A percentile compares a stretch with the other conserved stretches of the same genome.
Evolutionary conservation across 2,329 filamentous ascomycete genomes (phyloP).

Genomic region (Fusarium newnesense): DNA sequence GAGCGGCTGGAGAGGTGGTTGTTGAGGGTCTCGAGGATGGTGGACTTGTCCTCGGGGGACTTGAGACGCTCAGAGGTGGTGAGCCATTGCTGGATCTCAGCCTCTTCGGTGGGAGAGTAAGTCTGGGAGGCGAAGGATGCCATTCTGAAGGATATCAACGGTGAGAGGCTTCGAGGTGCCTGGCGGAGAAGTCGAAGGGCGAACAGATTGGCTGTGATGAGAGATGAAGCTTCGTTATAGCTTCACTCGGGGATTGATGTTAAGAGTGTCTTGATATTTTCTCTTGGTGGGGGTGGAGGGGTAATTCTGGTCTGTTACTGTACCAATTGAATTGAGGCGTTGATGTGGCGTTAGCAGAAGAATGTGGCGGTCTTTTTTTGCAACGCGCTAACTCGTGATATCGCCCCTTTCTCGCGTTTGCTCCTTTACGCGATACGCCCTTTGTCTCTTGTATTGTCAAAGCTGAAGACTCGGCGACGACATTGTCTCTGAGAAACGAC

Average conservation of each 20-base stretch:
- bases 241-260: constrained; percentile 35
- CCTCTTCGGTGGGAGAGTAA: constrained; percentile 82
- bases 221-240: constrained; percentile 41
- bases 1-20: constrained; percentile 87
- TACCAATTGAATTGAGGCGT: constrained; percentile 12
- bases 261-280: constrained; percentile 22
- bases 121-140: constrained; percentile 71
- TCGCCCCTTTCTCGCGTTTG: constrained; percentile 50
- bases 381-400: constrained; percentile 47
- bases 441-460: neutral
- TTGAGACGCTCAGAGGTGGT: constrained; percentile 77
- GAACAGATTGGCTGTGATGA: constrained; percentile 51
- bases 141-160: constrained; percentile 61
- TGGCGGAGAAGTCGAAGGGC: constrained; percentile 53
- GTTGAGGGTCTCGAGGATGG: constrained; percentile 84
- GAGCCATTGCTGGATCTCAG: constrained; percentile 91
- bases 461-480: neutral
- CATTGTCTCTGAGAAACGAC: constrained; percentile 11
- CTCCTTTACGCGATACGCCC: constrained; percentile 32
- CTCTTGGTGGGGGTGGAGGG: constrained; percentile 44
- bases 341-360: constrained; percentile 3
- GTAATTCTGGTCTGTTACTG: neutral
- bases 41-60: constrained; percentile 66
- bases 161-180: constrained; percentile 50
- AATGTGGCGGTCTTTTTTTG: constrained; percentile 3